A percentile compares a stretch with the other conserved stretches of the same genome.
These are phyloP conservation scores for Daldinia sp. DNA, from an alignment of 2,329 filamentous ascomycete species.

Conservation along the genomic window DNA sequence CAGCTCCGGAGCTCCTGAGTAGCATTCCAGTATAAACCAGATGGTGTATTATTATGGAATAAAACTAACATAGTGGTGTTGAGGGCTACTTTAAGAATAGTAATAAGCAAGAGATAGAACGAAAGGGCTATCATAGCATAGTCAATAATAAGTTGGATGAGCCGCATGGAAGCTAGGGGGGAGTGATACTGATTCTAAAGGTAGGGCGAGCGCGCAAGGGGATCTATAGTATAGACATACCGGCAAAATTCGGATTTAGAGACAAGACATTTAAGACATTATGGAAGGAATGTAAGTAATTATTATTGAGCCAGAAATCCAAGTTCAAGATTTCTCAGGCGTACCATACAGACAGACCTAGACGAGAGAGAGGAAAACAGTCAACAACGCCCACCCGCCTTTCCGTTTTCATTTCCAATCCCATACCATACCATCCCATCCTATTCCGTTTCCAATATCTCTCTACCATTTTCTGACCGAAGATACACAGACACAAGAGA, in stretches of 20 bases:
- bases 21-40: no score
- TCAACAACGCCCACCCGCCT: neutral
- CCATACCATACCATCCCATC: neutral
- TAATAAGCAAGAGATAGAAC: no score
- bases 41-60: no score
- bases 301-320: neutral
- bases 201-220: neutral
- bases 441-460: neutral
- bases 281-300: neutral
- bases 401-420: neutral
- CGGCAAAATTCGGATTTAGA: neutral
- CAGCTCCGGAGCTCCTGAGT: no score
- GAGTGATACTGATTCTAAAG: no score
- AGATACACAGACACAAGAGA: conserved; percentile 10
- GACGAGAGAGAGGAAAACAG: neutral
- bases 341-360: neutral
- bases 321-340: neutral
- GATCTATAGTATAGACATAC: no score
- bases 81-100: no score
- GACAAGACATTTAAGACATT: neutral
- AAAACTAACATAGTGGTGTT: no score
- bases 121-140: neutral
- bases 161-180: no score
- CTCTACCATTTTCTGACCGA: neutral
- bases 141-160: no score